Evolutionary conservation across 352 stramenopile genomes (phyloP).

Genomic region (Bremia lactucae): DNA sequence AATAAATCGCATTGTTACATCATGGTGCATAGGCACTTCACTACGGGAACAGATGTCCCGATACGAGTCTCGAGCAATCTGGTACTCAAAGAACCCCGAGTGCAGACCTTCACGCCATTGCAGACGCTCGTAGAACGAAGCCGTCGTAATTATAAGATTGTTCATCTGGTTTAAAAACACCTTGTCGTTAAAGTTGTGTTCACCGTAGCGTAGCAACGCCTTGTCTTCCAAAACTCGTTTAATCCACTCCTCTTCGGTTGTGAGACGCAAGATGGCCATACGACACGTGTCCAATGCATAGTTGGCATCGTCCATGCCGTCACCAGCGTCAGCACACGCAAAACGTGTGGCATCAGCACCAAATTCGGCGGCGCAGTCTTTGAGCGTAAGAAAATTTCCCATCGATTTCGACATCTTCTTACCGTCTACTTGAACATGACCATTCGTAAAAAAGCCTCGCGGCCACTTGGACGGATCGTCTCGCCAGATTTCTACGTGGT

Average conservation of each 20-base stretch:
- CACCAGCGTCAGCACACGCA: conserved; percentile 95
- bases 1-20: conserved; percentile 90
- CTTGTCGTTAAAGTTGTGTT: conserved; percentile 87
- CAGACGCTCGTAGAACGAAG: conserved; percentile 84
- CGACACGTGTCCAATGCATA: conserved; percentile 96
- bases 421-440: conserved; percentile 93
- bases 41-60: conserved; percentile 89
- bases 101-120: conserved; percentile 96
- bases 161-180: conserved; percentile 98
- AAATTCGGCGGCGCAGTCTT: conserved; percentile 94
- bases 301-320: conserved; percentile 98
- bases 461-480: conserved; percentile 96
- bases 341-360: conserved; percentile 95
- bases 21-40: conserved; percentile 84
- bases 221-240: conserved; percentile 86
- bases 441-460: conserved; percentile 97
- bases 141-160: conserved; percentile 86
- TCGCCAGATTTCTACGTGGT: conserved; percentile 98
- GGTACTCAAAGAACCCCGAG: conserved; percentile 97
- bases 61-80: conserved; percentile 96
- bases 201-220: conserved; percentile 64
- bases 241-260: conserved; percentile 96
- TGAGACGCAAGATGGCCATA: conserved; percentile 94
- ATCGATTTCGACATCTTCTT: conserved; percentile 99
- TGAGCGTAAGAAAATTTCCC: conserved; percentile 99